Percentiles rank a stretch among this genome's conserved stretches.
phyloP scores from a whole-genome alignment of 1,284 basidiomycete genomes.

The Trichosporon sp. region DNA sequence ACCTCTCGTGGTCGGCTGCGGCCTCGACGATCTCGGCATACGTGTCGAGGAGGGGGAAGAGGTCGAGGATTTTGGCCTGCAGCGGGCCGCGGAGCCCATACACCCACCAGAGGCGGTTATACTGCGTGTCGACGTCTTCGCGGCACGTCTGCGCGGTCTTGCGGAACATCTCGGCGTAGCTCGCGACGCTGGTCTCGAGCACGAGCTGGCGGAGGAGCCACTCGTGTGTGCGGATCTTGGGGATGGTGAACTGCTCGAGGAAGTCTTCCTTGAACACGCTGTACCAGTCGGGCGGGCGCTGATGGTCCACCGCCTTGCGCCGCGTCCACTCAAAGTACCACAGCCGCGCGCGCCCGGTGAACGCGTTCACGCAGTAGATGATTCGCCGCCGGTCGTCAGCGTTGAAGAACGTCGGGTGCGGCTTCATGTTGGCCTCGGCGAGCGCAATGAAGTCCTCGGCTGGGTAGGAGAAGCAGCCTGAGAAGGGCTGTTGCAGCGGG shows the following conservation, averaged over 20 bases:
- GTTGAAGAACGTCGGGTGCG: slow-evolving; percentile 1
- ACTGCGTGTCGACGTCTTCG: not conserved
- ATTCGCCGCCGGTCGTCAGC: not conserved
- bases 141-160: not conserved
- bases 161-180: not conserved
- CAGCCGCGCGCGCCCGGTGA: not conserved
- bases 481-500: not conserved
- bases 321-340: not conserved
- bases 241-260: not conserved
- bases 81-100: not conserved
- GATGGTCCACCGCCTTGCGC: not conserved
- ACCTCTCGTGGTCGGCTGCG: not conserved
- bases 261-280: slow-evolving; percentile 1
- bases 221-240: not conserved
- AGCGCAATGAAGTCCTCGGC: not conserved
- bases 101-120: not conserved
- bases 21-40: not conserved
- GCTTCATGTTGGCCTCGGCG: slow-evolving; percentile 2
- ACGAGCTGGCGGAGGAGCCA: slow-evolving; percentile 2
- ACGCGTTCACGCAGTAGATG: slow-evolving; percentile 5
- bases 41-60: not conserved
- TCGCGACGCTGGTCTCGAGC: not conserved
- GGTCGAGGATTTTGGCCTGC: not conserved
- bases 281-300: not conserved
- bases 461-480: not conserved